Percentiles rank a stretch among this genome's conserved stretches.
Evolutionary conservation across 805 yeast genomes (phyloP).

Genomic region (Ogataea kodamae): DNA sequence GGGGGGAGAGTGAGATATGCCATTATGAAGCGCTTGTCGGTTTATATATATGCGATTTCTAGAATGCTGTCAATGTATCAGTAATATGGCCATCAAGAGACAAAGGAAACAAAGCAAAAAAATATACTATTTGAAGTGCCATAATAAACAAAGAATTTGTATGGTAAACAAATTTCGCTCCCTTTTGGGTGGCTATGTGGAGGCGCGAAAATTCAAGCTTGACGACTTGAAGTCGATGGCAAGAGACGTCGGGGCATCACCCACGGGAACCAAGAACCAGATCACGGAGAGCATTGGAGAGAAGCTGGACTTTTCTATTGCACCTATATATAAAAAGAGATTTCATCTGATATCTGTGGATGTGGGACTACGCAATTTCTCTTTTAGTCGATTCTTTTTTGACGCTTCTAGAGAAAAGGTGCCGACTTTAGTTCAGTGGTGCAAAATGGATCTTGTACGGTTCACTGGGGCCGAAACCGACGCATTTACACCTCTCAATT

Average conservation of each 20-base stretch:
- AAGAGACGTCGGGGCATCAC: constrained; percentile 20
- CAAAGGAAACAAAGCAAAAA: constrained; percentile 4
- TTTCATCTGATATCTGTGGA: constrained; percentile 30
- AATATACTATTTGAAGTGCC: background rate
- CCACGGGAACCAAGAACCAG: constrained; percentile 13
- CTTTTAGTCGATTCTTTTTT: constrained; percentile 26
- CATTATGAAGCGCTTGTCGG: constrained; percentile 21
- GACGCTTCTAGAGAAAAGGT: background rate
- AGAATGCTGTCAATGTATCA: no score
- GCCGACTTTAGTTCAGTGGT: constrained; percentile 30
- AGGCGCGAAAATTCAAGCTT: constrained; percentile 9
- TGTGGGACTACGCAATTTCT: constrained; percentile 35
- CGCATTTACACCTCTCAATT: constrained; percentile 29
- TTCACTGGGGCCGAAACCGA: constrained; percentile 14
- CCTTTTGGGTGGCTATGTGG: constrained; percentile 1
- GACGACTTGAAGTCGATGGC: constrained; percentile 11
- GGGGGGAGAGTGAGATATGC: constrained; percentile 32
- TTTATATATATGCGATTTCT: no score
- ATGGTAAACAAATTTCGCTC: constrained; percentile 5
- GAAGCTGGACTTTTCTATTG: constrained; percentile 4
- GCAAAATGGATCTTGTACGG: constrained; percentile 31
- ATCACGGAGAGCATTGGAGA: constrained; percentile 9
- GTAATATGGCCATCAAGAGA: constrained; percentile 6
- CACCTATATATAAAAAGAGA: constrained; percentile 11
- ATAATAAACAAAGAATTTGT: constrained; percentile 2